Evolutionary conservation across 1,284 basidiomycete genomes (phyloP).

Genomic region (Ganoderma multipileum): DNA sequence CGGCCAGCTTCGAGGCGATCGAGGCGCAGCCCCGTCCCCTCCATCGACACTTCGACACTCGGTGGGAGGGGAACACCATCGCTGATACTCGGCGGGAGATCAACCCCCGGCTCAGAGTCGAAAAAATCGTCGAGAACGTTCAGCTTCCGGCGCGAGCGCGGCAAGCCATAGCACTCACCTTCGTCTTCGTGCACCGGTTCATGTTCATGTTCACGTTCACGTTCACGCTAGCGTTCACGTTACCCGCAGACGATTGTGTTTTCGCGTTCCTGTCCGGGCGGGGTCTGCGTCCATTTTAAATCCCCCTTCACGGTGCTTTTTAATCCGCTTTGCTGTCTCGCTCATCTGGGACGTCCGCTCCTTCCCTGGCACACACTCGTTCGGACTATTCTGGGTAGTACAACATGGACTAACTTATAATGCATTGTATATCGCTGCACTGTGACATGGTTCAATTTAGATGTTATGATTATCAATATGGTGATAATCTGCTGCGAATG

Average conservation of each 20-base stretch:
- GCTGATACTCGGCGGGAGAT: too few species aligned
- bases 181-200: not conserved
- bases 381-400: not conserved
- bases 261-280: not conserved
- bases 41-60: constrained; percentile 12
- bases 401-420: not conserved
- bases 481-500: not conserved
- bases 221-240: not conserved
- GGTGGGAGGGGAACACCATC: too few species aligned
- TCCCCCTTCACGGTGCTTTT: not conserved
- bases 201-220: not conserved
- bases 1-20: not conserved
- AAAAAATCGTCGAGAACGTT: not conserved
- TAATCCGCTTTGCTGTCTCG: not conserved
- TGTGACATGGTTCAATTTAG: not conserved
- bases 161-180: not conserved
- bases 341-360: not conserved
- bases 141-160: not conserved
- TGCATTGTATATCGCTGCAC: constrained; percentile 2
- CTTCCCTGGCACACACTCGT: not conserved
- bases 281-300: not conserved
- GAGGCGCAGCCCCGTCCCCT: constrained; percentile 9
- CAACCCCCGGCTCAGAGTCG: not conserved
- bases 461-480: not conserved
- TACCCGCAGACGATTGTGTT: not conserved